A percentile compares a stretch with the other conserved stretches of the same genome.
phyloP scores from a whole-genome alignment of 345 rosid species.

The Cardiospermum halicacabum region DNA sequence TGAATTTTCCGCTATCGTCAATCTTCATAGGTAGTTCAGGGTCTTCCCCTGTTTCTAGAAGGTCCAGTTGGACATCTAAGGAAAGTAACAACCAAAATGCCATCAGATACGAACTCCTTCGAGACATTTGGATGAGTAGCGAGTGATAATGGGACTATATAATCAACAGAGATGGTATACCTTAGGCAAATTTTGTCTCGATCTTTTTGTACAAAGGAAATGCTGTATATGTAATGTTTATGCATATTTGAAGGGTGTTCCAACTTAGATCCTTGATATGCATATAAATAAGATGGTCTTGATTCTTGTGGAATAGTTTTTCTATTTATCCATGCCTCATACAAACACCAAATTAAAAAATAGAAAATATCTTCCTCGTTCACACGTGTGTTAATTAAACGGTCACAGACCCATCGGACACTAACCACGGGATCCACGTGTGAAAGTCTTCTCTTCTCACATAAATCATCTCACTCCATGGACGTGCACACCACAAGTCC shows the following conservation, averaged over 20 bases:
- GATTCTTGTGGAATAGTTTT: no score
- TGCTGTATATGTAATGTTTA: no score
- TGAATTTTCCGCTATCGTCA: constrained; percentile 60
- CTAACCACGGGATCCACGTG: background rate
- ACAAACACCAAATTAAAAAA: no score
- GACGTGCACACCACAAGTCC: constrained; percentile 8
- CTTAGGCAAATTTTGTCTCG: constrained; percentile 11
- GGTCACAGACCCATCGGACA: background rate
- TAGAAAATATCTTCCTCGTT: background rate
- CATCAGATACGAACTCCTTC: constrained; percentile 69
- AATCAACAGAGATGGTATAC: constrained; percentile 25
- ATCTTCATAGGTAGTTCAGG: constrained; percentile 34
- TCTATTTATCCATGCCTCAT: no score
- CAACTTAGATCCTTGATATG: no score
- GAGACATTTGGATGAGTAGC: constrained; percentile 69
- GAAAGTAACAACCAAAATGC: constrained; percentile 29
- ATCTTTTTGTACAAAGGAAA: background rate
- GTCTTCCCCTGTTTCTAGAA: constrained; percentile 28
- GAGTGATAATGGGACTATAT: constrained; percentile 20
- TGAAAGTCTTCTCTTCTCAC: background rate
- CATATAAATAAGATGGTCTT: no score
- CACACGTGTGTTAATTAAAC: background rate
- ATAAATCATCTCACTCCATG: background rate
- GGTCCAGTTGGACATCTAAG: constrained; percentile 32
- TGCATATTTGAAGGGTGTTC: no score